Evolutionary conservation across 73 alveolate genomes (phyloP), one percentile per base, ranked within the genome.

Genomic region (Blepharisma japonicum): DNA sequence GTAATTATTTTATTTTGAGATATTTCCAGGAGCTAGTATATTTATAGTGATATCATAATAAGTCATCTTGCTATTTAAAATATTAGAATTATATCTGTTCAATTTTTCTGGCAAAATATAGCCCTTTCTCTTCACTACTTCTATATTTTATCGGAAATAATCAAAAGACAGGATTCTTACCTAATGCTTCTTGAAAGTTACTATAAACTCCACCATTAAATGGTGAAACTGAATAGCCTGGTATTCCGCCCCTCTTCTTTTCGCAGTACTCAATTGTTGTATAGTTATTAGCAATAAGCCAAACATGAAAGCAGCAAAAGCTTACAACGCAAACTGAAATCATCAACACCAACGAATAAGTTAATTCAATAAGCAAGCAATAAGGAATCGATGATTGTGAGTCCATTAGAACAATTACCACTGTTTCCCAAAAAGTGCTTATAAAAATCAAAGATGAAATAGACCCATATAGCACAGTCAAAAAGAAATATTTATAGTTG

Each of bases 231-330:
- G 14, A 6, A 56, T 7, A 77, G 0, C 4, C 25, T 5, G 45
- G 46, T 21, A 14, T 20, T 45, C 68, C 53, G 18, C 39, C 80
- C 32, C 56, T 61, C 45, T 49, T 78, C 79, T 88, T 88, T 49
- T 88, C 95, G 46, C 95, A 88, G 82, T 20, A 88, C 55, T 88
- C 95, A 7, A 88, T 81, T 8, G 95, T 88, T 6, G 92, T 88
- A 51, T 50, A 84, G 78, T 72, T 56, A 0, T 71, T 70, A 47
- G 18, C 8, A 25, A 88, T 56, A 6, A 88, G 83, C 80, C 92
- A 55, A 1, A 84, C 7, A 68, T 88, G 95, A 72, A 88, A 84
- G n/a, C 48, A 6, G 47, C 82, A 45, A 85, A 88, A 88, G 6
- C 84, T 81, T 3, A 81, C 45, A 7, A 88, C 47, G 38, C 79